Evolutionary conservation across 768 basidiomycete species (phyloP), one percentile per base, ranked within the genome.

Genomic region (Gelatoporia subvermispora): DNA sequence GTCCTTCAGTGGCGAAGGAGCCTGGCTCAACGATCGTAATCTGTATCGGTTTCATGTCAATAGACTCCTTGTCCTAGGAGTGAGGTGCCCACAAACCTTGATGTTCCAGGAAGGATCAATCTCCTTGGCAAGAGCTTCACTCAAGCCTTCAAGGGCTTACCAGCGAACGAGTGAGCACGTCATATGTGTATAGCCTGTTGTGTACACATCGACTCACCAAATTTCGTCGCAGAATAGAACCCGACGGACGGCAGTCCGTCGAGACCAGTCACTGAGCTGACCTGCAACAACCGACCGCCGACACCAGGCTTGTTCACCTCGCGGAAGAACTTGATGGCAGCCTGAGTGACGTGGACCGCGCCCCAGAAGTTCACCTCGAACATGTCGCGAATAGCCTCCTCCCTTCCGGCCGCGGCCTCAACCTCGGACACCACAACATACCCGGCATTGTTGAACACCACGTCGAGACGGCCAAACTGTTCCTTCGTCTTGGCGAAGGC

Each of bases 71-170:
- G 37, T 35, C n/a, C 34, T 17, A 5, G 28, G 13, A 24, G 8
- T 35, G 22, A 16, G 45, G 23, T 8, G 28, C n/a, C 24, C 13
- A n/a, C 35, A 50, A 48, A 67, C 68, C 49, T 58, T 70, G 52
- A 70, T 68, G 45, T 67, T 62, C 69, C 68, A 70, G 5, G 48
- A 56, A 3, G 69, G 69, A 41, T 70, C 65, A 15, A 70, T 57
- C 42, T 70, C 69, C 24, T 44, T 41, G 20, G 55, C 60, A 3
- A 68, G 49, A 18, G 54, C 35, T 45, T 66, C 57, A 0, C 53
- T 66, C 16, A 69, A 48, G 3, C 59, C 52, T 42, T 70, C 69
- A 3, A 70, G 47, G 2, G 68, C 68, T 71, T 31, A 21, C 2
- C 4, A 35, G 3, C 23, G 21, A 9, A 35, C 13, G 22, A 17